Evolutionary conservation across 108 stramenopile genomes (phyloP).

Genomic region (Nannochloropsis gaditana): DNA sequence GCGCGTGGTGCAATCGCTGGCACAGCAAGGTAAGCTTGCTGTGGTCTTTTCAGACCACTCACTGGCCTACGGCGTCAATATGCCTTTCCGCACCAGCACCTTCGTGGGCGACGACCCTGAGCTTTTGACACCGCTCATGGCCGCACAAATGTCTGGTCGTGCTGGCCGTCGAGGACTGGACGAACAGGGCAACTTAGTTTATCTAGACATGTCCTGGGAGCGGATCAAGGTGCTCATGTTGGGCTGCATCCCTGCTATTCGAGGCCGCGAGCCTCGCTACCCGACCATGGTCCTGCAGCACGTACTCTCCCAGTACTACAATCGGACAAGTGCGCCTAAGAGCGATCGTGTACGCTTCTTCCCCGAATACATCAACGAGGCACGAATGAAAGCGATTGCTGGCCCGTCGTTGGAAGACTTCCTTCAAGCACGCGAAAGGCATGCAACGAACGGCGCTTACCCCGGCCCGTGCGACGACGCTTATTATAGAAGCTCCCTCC

Average conservation of each 20-base stretch:
- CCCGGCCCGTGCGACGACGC: neutral
- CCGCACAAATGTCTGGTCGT: conserved; percentile 98
- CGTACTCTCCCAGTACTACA: conserved; percentile 62
- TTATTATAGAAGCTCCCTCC: conserved; percentile 12
- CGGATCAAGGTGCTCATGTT: conserved; percentile 97
- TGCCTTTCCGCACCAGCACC: conserved; percentile 97
- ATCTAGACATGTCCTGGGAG: conserved; percentile 91
- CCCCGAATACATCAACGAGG: conserved; percentile 69
- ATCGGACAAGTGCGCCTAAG: conserved; percentile 60
- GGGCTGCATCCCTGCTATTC: conserved; percentile 86
- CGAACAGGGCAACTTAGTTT: conserved; percentile 96
- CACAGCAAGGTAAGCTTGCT: conserved; percentile 94
- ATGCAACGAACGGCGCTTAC: neutral
- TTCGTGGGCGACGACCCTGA: conserved; percentile 89
- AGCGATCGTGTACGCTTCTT: conserved; percentile 66
- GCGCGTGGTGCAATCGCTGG: conserved; percentile 90
- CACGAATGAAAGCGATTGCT: conserved; percentile 74
- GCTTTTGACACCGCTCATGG: conserved; percentile 80
- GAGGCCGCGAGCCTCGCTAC: conserved; percentile 88
- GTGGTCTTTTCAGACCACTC: conserved; percentile 95
- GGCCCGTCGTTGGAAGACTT: conserved; percentile 71
- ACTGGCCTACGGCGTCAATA: conserved; percentile 98
- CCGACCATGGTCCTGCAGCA: conserved; percentile 82
- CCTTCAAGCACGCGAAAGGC: conserved; percentile 51
- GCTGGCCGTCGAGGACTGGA: conserved; percentile 98